These are phyloP conservation scores for Rhynchosporium agropyri DNA, from an alignment of 2,329 filamentous ascomycete species.

Conservation along the genomic window DNA sequence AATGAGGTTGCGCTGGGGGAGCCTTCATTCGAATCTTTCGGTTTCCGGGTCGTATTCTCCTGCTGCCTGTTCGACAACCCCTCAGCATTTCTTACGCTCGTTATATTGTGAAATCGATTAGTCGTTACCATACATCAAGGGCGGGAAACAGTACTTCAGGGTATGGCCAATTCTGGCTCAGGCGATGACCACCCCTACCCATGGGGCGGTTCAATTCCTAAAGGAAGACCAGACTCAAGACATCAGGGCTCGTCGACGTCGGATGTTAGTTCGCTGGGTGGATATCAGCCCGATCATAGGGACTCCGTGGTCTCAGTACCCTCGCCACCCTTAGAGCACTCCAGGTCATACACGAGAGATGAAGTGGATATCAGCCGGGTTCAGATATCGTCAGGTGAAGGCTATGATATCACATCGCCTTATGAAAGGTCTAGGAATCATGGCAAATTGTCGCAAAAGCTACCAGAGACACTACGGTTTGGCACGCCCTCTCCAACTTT, in stretches of 20 bases:
- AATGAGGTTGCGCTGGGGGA: slow-evolving; percentile 1
- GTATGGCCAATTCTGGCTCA: slow-evolving; percentile 34
- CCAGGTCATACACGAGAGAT: slow-evolving; percentile 27
- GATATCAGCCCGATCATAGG: slow-evolving; percentile 25
- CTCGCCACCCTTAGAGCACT: slow-evolving; percentile 22
- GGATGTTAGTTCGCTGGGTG: slow-evolving; percentile 28
- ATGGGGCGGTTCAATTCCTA: slow-evolving; percentile 23
- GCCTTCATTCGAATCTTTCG: slow-evolving; percentile 10
- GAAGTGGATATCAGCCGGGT: slow-evolving; percentile 37
- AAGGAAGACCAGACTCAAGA: slow-evolving; percentile 23
- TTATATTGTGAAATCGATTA: slow-evolving; percentile 11
- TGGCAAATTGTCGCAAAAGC: slow-evolving; percentile 20
- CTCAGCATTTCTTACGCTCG: slow-evolving; percentile 17
- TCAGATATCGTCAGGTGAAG: slow-evolving; percentile 26
- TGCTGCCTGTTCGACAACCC: slow-evolving; percentile 9
- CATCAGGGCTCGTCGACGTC: slow-evolving; percentile 30
- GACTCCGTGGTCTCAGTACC: slow-evolving; percentile 32
- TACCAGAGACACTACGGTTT: slow-evolving; percentile 32
- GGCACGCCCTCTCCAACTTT: slow-evolving; percentile 31
- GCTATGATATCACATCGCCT: slow-evolving; percentile 23
- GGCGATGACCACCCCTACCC: slow-evolving; percentile 30
- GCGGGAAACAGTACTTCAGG: slow-evolving; percentile 8
- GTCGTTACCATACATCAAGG: background rate
- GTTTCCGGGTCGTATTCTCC: background rate
- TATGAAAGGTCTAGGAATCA: slow-evolving; percentile 16